These are phyloP conservation scores for Brassica balearica DNA, from an alignment of 441 rosid genomes.

Conservation along the genomic window DNA sequence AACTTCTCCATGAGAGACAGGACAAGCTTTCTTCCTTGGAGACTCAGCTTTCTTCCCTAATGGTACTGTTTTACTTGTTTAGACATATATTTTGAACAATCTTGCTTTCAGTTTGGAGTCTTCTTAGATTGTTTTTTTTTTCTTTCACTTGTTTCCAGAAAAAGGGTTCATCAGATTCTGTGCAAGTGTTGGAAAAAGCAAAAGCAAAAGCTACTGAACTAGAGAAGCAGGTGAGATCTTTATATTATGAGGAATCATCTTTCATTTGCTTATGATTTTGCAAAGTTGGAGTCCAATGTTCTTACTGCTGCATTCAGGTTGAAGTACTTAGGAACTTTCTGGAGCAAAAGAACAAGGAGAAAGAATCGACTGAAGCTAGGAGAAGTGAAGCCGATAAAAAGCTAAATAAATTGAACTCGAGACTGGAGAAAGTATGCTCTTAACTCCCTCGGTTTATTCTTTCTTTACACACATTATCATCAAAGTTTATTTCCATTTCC, in stretches of 20 bases:
- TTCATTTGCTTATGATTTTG: not conserved
- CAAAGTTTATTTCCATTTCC: not conserved
- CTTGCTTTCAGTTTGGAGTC: not conserved
- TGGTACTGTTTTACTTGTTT: conserved; percentile 44
- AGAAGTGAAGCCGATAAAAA: conserved; percentile 63
- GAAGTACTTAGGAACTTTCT: conserved; percentile 59
- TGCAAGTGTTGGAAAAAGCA: conserved; percentile 69
- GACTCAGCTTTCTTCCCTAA: conserved; percentile 67
- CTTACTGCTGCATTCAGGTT: conserved; percentile 53
- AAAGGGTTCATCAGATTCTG: conserved; percentile 62
- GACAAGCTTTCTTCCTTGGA: conserved; percentile 63
- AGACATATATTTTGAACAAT: not conserved
- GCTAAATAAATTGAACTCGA: conserved; percentile 53
- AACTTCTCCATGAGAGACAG: conserved; percentile 60
- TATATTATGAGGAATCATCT: not conserved
- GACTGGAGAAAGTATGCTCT: conserved; percentile 67
- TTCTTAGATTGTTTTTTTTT: not conserved
- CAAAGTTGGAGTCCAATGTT: not conserved
- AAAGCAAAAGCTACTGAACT: conserved; percentile 70
- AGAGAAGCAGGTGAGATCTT: conserved; percentile 69
- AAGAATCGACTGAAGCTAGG: conserved; percentile 57
- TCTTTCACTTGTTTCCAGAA: conserved; percentile 43
- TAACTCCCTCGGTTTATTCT: not conserved
- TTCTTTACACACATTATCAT: not conserved
- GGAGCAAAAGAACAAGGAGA: conserved; percentile 61